These are phyloP conservation scores for Eucalyptus curtisii DNA, from an alignment of 345 rosid species.

Conservation along the genomic window DNA sequence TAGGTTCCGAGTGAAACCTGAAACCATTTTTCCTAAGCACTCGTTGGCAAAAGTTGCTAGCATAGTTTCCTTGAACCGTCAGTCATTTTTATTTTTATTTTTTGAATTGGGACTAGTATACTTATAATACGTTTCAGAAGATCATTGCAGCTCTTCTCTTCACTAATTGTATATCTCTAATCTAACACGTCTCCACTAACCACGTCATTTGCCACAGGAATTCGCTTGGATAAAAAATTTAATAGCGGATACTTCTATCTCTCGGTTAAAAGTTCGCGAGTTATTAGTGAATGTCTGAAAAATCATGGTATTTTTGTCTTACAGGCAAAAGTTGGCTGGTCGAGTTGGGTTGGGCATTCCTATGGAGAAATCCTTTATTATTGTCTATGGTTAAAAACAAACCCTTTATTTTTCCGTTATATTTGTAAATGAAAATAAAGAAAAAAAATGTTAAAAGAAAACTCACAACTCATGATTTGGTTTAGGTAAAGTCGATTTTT, in stretches of 20 bases:
- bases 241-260: neutral
- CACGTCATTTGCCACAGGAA: neutral
- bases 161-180: neutral
- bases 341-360: neutral
- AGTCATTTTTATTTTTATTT: neutral
- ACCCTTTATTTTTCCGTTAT: neutral
- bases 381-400: neutral
- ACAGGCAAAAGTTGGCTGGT: neutral
- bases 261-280: neutral
- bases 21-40: neutral
- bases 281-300: neutral
- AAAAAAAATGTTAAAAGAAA: neutral
- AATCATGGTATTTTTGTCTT: neutral
- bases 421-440: neutral
- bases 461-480: neutral
- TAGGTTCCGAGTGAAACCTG: neutral
- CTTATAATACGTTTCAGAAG: neutral
- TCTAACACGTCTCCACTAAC: neutral
- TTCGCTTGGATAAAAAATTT: neutral
- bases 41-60: neutral
- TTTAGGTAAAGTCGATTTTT: neutral
- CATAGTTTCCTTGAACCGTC: neutral
- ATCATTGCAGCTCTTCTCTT: neutral
- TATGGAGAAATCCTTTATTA: neutral
- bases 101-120: neutral